Evolutionary conservation across 2,329 filamentous ascomycete species (phyloP), one percentile per base, ranked within the genome.

Genomic region (Cytospora leucostoma): DNA sequence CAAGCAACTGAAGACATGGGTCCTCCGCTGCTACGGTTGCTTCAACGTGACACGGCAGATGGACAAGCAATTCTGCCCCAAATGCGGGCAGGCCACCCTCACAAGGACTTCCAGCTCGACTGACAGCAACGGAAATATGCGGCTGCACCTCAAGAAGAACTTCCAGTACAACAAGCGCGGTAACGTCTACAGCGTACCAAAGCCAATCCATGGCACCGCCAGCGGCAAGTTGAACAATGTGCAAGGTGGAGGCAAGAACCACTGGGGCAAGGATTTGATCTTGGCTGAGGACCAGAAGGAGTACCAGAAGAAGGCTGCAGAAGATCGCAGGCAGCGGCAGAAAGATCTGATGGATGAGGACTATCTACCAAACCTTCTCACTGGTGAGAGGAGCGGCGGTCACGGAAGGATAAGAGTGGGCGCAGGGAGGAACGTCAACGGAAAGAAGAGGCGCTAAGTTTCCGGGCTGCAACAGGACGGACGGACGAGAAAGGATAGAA

Each of bases 281-380:
- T 79, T 99, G 11, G 88, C 93, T 0, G 94, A 97, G 77, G 95
- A 99, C 74, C 95, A 99, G 80, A 97, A 96, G 79, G 95, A 99
- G 79, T 98, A 91, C 75, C 75, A 84, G 50, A 81, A 84, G 67
- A 88, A 88, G 59, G 74, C 84, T 17, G 83, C 83, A 3, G 83
- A 88, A 69, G 85, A 90, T 73, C 85, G 83, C 70, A 85, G 89
- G 70, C 80, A 79, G 59, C 88, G 88, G 72, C 86, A 91, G 74
- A 88, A 86, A 72, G 92, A 97, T 76, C 78, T 97, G 62, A 96
- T 98, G 94, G 94, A 98, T 73, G 89, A 96, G 73, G 94, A 99
- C 76, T 96, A 93, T 74, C 77, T 98, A 67, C 95, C 95, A 0
- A 82, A 86, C 38, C 91, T 99, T 55, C 73, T 99, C 72, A 95